Evolutionary conservation across 306 rosid species (phyloP), one percentile per base, ranked within the genome.

Genomic region (Glycyrrhiza uralensis): DNA sequence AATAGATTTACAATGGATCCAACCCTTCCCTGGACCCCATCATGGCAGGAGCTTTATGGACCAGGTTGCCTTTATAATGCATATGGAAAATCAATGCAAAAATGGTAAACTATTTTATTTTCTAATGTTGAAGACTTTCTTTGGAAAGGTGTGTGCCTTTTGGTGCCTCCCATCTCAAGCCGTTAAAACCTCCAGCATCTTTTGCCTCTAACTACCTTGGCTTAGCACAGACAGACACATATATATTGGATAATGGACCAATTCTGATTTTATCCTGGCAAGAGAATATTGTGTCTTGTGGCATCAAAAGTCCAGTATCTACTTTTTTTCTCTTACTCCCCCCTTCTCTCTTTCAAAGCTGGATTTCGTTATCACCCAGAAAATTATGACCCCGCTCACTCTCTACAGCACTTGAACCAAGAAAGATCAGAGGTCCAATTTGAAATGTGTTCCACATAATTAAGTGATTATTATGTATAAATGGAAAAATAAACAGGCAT

Each of bases 351-450:
- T 17, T 11, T 14, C 8, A 24, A 55, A 35, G 26, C 22, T 57
- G 39, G 35, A 10, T 36, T 56, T 18, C 14, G 38, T 35, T 9
- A 79, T 9, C 24, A 2, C 57, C 17, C 52, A 12, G 28, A 62
- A 55, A 50, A 69, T 26, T 41, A 18, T 9, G 14, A 39, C n/a
- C n/a, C 73, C 23, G 4, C 12, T 19, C 50, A 47, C 8, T 28
- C 47, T 44, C 47, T 47, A 13, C 63, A 52, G 58, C 11, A 74
- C 45, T 29, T 49, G 57, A 41, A 38, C 46, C 72, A 18, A 41
- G 32, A 76, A 58, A 56, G 41, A 66, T 30, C 41, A 66, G 14
- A 66, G n/a, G n/a, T 7, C 60, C 51, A 56, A 20, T 47, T 46
- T 13, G 22, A 5, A 23, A 26, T 46, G 62, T 32, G 33, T 62